A percentile compares a stretch with the other conserved stretches of the same genome.
Conservation (phyloP, 345 rosid species). For the Mercurialis annua region DNA sequence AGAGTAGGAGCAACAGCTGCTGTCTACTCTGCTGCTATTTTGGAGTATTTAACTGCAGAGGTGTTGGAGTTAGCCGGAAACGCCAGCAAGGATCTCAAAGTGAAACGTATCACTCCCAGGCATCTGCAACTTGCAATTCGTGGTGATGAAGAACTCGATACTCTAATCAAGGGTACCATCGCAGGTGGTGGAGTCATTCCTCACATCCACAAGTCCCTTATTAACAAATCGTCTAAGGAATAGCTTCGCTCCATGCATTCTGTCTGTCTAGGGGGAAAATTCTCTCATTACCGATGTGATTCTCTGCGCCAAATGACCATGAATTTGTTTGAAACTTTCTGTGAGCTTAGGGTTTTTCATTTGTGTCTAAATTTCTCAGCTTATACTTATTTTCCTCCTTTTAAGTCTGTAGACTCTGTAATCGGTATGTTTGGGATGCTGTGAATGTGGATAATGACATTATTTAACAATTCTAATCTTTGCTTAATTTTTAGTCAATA, state of each 20-base stretch:
- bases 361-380: conserved; percentile 2
- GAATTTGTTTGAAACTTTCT: background rate
- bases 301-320: background rate
- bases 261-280: background rate
- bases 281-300: too few relatives aligned
- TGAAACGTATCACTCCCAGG: conserved; percentile 12
- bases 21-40: conserved; percentile 19
- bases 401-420: background rate
- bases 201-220: conserved; percentile 14
- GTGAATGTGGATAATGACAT: background rate
- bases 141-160: conserved; percentile 21
- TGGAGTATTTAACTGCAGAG: conserved; percentile 18
- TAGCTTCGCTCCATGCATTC: background rate
- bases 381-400: background rate
- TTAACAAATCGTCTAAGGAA: conserved; percentile 14
- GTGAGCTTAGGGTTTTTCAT: background rate
- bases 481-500: background rate
- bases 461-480: background rate
- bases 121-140: conserved; percentile 19
- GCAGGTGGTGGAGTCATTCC: conserved; percentile 23
- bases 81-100: conserved; percentile 9
- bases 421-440: background rate
- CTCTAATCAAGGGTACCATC: conserved; percentile 7
- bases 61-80: conserved; percentile 15
- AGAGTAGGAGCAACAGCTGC: conserved; percentile 18